Evolutionary conservation across 2,329 filamentous ascomycete species (phyloP).

Genomic region (Cladobotryum protrusum): DNA sequence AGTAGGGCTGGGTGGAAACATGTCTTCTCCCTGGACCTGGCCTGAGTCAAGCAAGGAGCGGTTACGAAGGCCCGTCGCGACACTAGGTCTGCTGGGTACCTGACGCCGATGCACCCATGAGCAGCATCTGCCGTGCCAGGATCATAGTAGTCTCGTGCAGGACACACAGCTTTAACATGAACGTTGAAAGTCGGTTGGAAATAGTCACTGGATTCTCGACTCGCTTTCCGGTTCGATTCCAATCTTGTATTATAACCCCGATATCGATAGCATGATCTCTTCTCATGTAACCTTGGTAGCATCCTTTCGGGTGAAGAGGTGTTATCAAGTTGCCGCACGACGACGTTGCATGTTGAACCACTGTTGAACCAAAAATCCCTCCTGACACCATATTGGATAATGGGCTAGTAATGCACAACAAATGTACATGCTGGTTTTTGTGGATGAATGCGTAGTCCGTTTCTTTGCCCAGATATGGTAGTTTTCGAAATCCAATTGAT

Average conservation of each 20-base stretch:
- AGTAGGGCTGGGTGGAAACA: constrained; percentile 1
- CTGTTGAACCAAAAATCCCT: too few species aligned
- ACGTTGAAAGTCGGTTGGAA: not conserved
- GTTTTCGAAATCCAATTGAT: too few species aligned
- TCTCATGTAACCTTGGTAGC: not conserved
- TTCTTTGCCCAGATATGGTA: too few species aligned
- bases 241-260: not conserved
- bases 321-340: too few species aligned
- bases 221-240: not conserved
- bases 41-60: not conserved
- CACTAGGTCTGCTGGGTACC: constrained; percentile 6
- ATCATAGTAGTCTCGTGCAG: constrained; percentile 22
- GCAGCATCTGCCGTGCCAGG: constrained; percentile 22
- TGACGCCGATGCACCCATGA: constrained; percentile 21
- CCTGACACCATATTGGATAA: too few species aligned
- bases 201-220: not conserved
- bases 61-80: not conserved
- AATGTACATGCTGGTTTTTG: too few species aligned
- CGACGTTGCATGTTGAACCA: too few species aligned
- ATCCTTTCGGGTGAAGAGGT: too few species aligned
- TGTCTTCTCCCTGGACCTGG: not conserved
- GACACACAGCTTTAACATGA: not conserved
- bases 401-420: too few species aligned
- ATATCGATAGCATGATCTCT: not conserved
- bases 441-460: too few species aligned